phyloP scores from a whole-genome alignment of 2,329 filamentous ascomycete species.

The Fusarium zealandicum region DNA sequence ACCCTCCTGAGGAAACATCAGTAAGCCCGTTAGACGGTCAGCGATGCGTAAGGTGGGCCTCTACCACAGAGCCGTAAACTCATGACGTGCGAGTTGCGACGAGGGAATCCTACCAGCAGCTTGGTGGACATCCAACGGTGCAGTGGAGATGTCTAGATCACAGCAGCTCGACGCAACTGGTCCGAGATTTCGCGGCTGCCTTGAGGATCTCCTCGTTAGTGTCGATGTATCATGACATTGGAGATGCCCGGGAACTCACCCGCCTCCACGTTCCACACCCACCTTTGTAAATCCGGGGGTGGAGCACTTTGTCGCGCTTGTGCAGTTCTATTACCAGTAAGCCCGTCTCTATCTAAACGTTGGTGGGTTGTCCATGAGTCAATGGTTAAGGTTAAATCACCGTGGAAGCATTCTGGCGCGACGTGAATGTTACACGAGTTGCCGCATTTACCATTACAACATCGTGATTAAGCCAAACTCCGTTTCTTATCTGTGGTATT shows the following conservation, averaged over 20 bases:
- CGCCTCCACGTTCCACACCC: background rate
- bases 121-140: too few species aligned
- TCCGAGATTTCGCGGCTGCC: background rate
- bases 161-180: background rate
- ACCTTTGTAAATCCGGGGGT: background rate
- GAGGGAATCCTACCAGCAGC: background rate
- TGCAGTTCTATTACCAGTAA: background rate
- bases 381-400: background rate
- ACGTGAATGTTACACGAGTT: too few species aligned
- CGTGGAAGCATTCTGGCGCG: background rate
- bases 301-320: background rate
- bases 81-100: background rate
- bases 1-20: background rate
- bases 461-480: too few species aligned
- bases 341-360: background rate
- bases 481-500: too few species aligned
- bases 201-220: background rate
- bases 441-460: too few species aligned
- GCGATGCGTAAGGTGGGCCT: background rate
- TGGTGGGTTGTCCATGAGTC: background rate
- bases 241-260: background rate
- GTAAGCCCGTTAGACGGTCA: background rate
- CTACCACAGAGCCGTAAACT: background rate
- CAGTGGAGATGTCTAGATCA: background rate
- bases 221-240: background rate